Base-by-base conservation (phyloP, 768 basidiomycete species). In the Fistulinella prunicolor region DNA sequence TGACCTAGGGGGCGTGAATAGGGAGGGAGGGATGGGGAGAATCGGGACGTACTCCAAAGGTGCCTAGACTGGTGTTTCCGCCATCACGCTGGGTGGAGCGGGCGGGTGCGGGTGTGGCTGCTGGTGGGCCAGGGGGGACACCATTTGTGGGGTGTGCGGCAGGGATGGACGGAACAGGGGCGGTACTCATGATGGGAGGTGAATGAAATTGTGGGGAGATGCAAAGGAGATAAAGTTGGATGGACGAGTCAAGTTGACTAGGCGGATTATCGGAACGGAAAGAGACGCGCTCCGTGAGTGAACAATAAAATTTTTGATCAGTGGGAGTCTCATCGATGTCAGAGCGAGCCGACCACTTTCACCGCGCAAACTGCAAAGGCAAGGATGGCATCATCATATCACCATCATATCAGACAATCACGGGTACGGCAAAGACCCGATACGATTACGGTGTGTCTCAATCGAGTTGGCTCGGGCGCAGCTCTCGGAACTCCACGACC, bases 11-110 rank as follows among this genome's bases (percentile, higher is more conserved):
- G 47, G 49, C 7, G 38, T 58, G 49, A 52, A 39, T 0, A 16
- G 0, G 35, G 23, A 19, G 14, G 12, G 19, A 30, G 12, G 22
- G 0, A 6, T 4, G n/a, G 12, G 7, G 26, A 12, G 23, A 16
- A 44, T 37, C 6, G 47, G 42, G 24, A 61, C 76, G 44, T 62
- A 86, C 86, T 24, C 82, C 82, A 61, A 87, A 89, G 4, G 87
- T 87, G 21, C 85, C 86, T 38, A 86, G 66, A 51, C 74, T 85
- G 62, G 77, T 75, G 54, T 66, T 79, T 43, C 76, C 75, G 16
- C 75, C 80, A 50, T 82, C 81, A 17, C 74, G 58, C 42, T 65
- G 68, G 6, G 73, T 57, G n/a, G 75, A 71, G 44, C 83, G 78
- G 24, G 82, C 68, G 3, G 84, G 83, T 1, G 78, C 78, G 22